Conservation (phyloP, 2,329 filamentous ascomycete species). For the Penicillium concentricum region DNA sequence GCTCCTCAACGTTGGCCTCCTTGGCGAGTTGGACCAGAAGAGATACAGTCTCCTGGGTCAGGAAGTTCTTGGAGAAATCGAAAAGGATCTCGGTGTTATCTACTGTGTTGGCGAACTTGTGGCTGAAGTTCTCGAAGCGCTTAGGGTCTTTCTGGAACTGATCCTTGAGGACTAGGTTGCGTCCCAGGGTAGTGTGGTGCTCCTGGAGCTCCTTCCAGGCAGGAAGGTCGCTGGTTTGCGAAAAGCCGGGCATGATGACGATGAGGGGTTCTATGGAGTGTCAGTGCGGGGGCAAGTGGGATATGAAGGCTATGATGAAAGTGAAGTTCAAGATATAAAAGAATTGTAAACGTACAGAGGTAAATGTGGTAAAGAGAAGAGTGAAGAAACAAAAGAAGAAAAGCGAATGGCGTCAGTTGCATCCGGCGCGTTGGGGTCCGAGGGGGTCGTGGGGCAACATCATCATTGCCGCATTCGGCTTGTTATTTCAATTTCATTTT, state of each 20-base stretch:
- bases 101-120: constrained; percentile 74
- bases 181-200: constrained; percentile 82
- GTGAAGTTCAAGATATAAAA: not conserved
- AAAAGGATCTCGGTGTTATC: constrained; percentile 87
- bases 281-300: constrained; percentile 31
- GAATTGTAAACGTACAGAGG: not conserved
- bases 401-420: constrained; percentile 21
- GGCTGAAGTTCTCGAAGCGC: constrained; percentile 88
- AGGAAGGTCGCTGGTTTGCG: constrained; percentile 79
- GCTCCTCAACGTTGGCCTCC: constrained; percentile 86
- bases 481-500: not conserved
- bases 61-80: constrained; percentile 98
- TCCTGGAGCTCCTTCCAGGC: constrained; percentile 89
- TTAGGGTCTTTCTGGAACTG: constrained; percentile 84
- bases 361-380: constrained; percentile 12
- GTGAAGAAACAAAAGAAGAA: constrained; percentile 9
- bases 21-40: constrained; percentile 86
- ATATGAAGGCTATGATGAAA: not conserved
- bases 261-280: constrained; percentile 13
- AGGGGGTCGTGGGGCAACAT: constrained; percentile 32
- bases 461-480: constrained; percentile 27
- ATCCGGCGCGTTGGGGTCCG: constrained; percentile 30
- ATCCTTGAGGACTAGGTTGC: constrained; percentile 88
- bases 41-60: constrained; percentile 86
- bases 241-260: constrained; percentile 39